Percentiles rank a stretch among this genome's conserved stretches.
phyloP scores from a whole-genome alignment of 345 rosid species.

The Eucalyptus guilfoylei region DNA sequence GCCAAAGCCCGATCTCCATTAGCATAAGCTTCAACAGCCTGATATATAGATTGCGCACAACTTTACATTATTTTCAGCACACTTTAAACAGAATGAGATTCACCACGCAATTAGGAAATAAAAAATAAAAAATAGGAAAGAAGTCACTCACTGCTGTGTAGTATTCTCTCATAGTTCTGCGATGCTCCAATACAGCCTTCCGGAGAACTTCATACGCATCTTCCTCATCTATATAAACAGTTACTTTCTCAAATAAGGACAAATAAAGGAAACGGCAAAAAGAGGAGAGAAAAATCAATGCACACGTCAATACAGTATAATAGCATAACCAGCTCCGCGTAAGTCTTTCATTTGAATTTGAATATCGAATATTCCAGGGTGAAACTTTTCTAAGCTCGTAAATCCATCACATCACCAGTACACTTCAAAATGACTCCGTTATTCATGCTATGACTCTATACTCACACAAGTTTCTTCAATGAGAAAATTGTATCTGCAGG shows the following conservation, averaged over 20 bases:
- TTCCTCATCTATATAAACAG: constrained; percentile 5
- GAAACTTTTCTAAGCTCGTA: background rate
- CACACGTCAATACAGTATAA: background rate
- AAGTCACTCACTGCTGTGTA: constrained; percentile 30
- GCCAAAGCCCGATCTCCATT: constrained; percentile 10
- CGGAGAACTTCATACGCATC: constrained; percentile 39
- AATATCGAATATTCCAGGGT: background rate
- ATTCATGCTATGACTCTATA: background rate
- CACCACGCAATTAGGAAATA: background rate
- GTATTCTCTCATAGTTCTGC: constrained; percentile 43
- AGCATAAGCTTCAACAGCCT: constrained; percentile 39
- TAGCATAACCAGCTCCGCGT: background rate
- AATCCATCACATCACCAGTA: background rate
- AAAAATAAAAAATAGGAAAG: background rate
- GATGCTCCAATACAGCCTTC: constrained; percentile 39
- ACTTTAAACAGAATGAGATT: background rate
- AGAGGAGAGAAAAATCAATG: background rate
- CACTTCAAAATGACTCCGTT: background rate
- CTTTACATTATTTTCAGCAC: background rate
- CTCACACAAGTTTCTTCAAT: background rate
- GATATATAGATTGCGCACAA: background rate
- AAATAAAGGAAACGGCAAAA: background rate
- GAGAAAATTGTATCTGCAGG: background rate
- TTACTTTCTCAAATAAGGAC: background rate
- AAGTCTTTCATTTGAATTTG: background rate